These are phyloP conservation scores for Phascolomyces articulosus DNA, from an alignment of 371 early-diverging fungal genomes.

Conservation along the genomic window DNA sequence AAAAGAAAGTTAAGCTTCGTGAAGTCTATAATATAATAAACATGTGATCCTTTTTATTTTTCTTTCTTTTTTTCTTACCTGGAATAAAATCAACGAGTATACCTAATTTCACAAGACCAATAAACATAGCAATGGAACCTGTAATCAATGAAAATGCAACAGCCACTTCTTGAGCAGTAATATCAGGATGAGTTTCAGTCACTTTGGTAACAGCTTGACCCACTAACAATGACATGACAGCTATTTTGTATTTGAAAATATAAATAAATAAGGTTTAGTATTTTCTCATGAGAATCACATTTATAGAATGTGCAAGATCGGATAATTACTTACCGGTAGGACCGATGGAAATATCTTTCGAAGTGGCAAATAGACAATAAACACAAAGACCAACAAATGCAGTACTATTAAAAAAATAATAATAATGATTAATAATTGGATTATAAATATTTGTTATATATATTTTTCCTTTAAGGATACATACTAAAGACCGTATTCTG, in stretches of 20 bases:
- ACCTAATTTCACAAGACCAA: constrained; percentile 83
- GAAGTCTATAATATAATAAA: too few relatives aligned
- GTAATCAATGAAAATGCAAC: constrained; percentile 61
- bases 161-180: constrained; percentile 52
- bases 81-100: constrained; percentile 90
- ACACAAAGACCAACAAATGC: constrained; percentile 77
- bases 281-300: not conserved
- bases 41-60: not conserved
- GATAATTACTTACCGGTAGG: constrained; percentile 58
- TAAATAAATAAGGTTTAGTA: not conserved
- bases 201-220: constrained; percentile 68
- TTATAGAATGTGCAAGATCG: not conserved
- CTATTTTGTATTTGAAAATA: constrained; percentile 18
- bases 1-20: not conserved
- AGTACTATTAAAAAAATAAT: constrained; percentile 25
- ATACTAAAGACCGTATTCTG: constrained; percentile 88
- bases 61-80: constrained; percentile 7
- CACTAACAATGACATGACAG: constrained; percentile 80
- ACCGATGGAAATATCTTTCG: constrained; percentile 87
- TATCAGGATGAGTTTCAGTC: constrained; percentile 28
- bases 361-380: constrained; percentile 83
- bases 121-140: constrained; percentile 63
- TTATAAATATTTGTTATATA: not conserved
- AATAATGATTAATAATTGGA: not conserved
- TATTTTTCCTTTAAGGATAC: not conserved